A percentile compares a stretch with the other conserved stretches of the same genome.
Conservation (phyloP, 2,329 filamentous ascomycete genomes). For the Penicillium sp. region DNA sequence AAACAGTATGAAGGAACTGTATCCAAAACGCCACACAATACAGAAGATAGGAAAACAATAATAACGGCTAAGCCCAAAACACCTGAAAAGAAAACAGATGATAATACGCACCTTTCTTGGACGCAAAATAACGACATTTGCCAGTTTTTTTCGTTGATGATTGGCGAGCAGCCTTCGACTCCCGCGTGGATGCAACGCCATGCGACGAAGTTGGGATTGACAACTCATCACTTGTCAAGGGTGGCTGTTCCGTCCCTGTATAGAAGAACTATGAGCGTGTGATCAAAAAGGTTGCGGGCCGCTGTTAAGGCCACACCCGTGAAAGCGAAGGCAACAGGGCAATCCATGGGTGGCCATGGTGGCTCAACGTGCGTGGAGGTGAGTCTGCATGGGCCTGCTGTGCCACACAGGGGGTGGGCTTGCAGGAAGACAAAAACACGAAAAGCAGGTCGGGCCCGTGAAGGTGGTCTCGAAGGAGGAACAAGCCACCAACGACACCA, state of each 20-base stretch:
- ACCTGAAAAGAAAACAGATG: slow-evolving; percentile 7
- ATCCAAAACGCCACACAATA: neutral
- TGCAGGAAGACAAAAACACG: neutral
- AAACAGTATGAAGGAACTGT: neutral
- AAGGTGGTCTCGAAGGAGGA: neutral
- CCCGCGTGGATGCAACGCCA: slow-evolving; percentile 20
- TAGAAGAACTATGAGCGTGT: slow-evolving; percentile 33
- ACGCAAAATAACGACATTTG: slow-evolving; percentile 29
- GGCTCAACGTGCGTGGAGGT: neutral
- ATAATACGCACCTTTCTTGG: slow-evolving; percentile 26
- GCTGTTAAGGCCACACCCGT: slow-evolving; percentile 16
- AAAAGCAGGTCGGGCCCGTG: neutral
- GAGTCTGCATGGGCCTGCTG: neutral
- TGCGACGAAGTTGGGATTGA: slow-evolving; percentile 29
- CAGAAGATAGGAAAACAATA: neutral
- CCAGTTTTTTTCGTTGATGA: slow-evolving; percentile 14
- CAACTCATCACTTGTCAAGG: slow-evolving; percentile 29
- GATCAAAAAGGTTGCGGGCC: slow-evolving; percentile 32
- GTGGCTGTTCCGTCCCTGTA: slow-evolving; percentile 22
- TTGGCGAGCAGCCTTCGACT: slow-evolving; percentile 14
- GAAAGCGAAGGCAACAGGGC: neutral
- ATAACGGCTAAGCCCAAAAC: neutral
- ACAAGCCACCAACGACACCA: slow-evolving; percentile 6
- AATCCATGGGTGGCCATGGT: neutral
- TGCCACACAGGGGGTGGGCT: neutral